A percentile compares a stretch with the other conserved stretches of the same genome.
phyloP scores from a whole-genome alignment of 169 alveolate species.

The Plasmodium relictum region DNA sequence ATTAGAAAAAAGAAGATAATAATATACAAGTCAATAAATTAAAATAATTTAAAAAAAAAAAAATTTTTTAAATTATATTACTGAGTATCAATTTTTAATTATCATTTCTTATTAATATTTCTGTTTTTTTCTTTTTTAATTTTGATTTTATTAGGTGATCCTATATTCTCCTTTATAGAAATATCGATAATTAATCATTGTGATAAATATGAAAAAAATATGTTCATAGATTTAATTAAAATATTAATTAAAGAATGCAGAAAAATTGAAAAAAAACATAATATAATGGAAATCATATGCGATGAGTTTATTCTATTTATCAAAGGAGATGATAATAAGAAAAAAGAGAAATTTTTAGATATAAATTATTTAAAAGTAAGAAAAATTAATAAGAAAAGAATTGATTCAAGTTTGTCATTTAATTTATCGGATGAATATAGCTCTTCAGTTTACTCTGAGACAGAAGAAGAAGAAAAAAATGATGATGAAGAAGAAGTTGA shows the following conservation, averaged over 20 bases:
- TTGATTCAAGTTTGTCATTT: conserved; percentile 45
- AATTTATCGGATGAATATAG: conserved; percentile 45
- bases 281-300: conserved; percentile 39
- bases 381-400: conserved; percentile 46
- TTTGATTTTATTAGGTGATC: conserved; percentile 40
- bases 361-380: conserved; percentile 25
- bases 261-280: conserved; percentile 53
- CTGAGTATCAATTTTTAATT: neutral
- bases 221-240: conserved; percentile 46
- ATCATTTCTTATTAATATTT: neutral
- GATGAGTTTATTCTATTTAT: conserved; percentile 39
- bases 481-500: neutral
- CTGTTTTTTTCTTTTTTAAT: neutral
- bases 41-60: too few species aligned
- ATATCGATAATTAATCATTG: conserved; percentile 52
- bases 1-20: too few species aligned
- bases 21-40: too few species aligned
- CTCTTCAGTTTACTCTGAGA: conserved; percentile 57
- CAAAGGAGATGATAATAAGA: conserved; percentile 54
- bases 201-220: conserved; percentile 47
- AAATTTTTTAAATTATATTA: too few species aligned
- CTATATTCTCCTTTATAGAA: conserved; percentile 63
- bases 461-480: conserved; percentile 19
- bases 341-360: conserved; percentile 26
- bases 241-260: conserved; percentile 47